Evolutionary conservation across 306 rosid species (phyloP).

Genomic region (Carpinus fangiana): DNA sequence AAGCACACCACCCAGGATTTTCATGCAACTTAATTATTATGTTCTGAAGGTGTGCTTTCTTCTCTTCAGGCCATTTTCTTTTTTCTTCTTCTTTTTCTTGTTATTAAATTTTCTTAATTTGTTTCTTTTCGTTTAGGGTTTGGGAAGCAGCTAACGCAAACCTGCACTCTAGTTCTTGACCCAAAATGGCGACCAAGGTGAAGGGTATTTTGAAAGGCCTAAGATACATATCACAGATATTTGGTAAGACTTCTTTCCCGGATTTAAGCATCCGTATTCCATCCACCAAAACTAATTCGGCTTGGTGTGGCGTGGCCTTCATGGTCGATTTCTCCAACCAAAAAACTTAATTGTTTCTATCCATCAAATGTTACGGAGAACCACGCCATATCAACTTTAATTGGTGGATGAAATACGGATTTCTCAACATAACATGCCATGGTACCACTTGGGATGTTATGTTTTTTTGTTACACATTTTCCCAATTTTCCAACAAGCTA

Average conservation of each 20-base stretch:
- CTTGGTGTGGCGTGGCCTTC: no score
- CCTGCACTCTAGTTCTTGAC: background rate
- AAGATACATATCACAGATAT: conserved; percentile 75
- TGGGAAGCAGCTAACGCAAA: conserved; percentile 1
- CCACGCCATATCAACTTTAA: no score
- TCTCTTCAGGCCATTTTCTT: background rate
- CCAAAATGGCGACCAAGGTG: conserved; percentile 47
- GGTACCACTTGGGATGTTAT: background rate
- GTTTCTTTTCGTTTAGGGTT: conserved; percentile 23
- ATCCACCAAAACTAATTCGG: no score
- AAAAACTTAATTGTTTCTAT: no score
- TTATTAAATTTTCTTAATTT: conserved; percentile 6
- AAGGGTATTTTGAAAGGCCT: conserved; percentile 89
- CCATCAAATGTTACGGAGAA: no score
- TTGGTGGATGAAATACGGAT: no score
- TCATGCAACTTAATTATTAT: conserved; percentile 13
- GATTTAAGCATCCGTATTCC: no score
- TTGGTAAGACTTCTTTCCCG: conserved; percentile 52
- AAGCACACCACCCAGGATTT: background rate
- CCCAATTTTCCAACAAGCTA: background rate
- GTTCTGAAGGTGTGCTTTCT: conserved; percentile 22
- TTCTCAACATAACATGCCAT: no score
- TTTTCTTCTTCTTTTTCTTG: background rate
- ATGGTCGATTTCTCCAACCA: no score
- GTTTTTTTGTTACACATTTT: background rate